Percentiles rank a stretch among this genome's conserved stretches.
These are phyloP conservation scores for Cyclocybe aegerita DNA, from an alignment of 768 basidiomycete species.

Conservation along the genomic window DNA sequence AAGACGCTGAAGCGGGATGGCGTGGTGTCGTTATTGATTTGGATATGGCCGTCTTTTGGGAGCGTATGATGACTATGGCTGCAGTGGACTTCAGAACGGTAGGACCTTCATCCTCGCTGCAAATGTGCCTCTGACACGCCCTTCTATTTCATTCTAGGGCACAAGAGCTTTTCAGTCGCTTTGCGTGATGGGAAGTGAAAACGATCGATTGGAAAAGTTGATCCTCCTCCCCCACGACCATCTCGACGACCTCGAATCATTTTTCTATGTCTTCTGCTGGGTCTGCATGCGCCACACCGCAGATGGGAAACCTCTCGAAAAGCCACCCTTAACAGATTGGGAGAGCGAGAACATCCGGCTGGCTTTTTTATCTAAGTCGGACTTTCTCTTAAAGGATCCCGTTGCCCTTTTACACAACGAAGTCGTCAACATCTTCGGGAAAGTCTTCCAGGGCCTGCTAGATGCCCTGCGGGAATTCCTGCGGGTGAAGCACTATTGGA, in stretches of 20 bases:
- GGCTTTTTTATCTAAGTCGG: no score
- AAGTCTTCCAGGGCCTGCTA: no score
- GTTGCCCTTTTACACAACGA: no score
- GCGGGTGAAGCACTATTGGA: no score
- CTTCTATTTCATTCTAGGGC: conserved; percentile 3
- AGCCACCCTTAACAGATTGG: no score
- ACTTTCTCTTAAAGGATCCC: no score
- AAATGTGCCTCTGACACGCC: neutral
- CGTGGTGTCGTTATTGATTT: conserved; percentile 13
- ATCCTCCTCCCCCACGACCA: neutral
- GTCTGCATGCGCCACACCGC: neutral
- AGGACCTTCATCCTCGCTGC: neutral
- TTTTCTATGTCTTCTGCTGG: conserved; percentile 11
- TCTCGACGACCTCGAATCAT: conserved; percentile 15
- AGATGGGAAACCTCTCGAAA: no score
- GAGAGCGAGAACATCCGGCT: no score
- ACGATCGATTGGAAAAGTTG: neutral
- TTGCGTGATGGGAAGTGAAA: neutral
- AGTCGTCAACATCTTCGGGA: no score
- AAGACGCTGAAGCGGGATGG: neutral
- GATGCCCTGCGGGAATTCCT: no score
- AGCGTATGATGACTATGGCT: neutral
- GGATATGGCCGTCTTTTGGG: conserved; percentile 1
- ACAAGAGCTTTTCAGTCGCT: conserved; percentile 9
- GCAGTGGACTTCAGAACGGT: conserved; percentile 2